Evolutionary conservation across 2,329 filamentous ascomycete genomes (phyloP).

Genomic region (Colletotrichum lentis): DNA sequence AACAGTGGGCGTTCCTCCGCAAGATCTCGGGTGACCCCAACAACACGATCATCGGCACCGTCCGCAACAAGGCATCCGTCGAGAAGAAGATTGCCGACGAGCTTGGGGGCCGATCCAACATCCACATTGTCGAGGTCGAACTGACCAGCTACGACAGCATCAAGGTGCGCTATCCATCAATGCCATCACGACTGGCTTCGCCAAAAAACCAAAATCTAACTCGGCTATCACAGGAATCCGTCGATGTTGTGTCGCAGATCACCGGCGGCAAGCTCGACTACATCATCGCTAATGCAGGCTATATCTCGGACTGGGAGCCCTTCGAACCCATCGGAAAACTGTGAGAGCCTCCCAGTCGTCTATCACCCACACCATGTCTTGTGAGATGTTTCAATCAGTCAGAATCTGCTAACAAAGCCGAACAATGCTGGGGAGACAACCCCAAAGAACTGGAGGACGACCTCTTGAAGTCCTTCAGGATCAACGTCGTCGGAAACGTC

Average conservation of each 20-base stretch:
- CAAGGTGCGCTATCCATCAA: slow-evolving; percentile 42
- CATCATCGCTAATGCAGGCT: slow-evolving; percentile 60
- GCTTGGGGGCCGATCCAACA: slow-evolving; percentile 50
- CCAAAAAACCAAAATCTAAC: not conserved
- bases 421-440: slow-evolving; percentile 6
- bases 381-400: not conserved
- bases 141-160: slow-evolving; percentile 51
- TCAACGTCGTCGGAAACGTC: slow-evolving; percentile 62
- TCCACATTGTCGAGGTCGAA: slow-evolving; percentile 54
- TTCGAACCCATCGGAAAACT: slow-evolving; percentile 48
- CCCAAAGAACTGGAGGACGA: slow-evolving; percentile 30
- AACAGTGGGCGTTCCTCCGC: slow-evolving; percentile 13
- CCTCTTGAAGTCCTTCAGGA: slow-evolving; percentile 45
- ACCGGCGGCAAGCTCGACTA: slow-evolving; percentile 57
- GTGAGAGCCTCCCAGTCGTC: slow-evolving; percentile 43
- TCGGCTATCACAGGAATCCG: not conserved
- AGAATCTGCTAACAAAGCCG: not conserved
- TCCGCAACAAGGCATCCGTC: slow-evolving; percentile 55
- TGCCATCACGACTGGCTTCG: not conserved
- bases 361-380: no score
- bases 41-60: slow-evolving; percentile 58
- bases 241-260: slow-evolving; percentile 43
- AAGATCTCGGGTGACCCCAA: slow-evolving; percentile 51
- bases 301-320: slow-evolving; percentile 44
- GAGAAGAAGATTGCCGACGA: slow-evolving; percentile 55